These are phyloP conservation scores for Crataegus laevigata DNA, from an alignment of 306 rosid species.

Conservation along the genomic window DNA sequence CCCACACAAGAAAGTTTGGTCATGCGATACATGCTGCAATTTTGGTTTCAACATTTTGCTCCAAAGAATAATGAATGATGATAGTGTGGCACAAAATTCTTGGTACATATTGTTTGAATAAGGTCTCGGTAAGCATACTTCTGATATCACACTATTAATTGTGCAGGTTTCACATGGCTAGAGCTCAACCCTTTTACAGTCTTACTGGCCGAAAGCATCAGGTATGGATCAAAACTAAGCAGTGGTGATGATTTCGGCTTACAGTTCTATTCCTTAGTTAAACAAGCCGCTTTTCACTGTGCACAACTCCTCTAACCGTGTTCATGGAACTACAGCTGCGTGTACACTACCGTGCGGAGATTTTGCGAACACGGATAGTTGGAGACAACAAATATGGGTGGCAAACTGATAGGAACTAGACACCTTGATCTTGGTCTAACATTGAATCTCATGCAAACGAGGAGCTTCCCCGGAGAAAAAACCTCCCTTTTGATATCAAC, in stretches of 20 bases:
- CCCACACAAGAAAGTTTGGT: background rate
- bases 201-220: conserved; percentile 96
- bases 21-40: background rate
- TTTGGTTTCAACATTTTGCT: background rate
- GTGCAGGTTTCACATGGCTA: conserved; percentile 86
- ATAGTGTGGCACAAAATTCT: background rate
- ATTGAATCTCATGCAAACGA: conserved; percentile 24
- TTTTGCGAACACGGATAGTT: conserved; percentile 82
- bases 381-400: conserved; percentile 96
- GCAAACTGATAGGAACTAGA: conserved; percentile 72
- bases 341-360: conserved; percentile 92
- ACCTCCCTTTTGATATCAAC: conserved; percentile 67
- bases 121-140: background rate
- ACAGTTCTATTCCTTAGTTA: background rate
- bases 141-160: conserved; percentile 10
- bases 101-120: background rate
- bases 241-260: background rate
- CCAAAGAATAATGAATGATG: background rate
- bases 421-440: conserved; percentile 29
- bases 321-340: conserved; percentile 53
- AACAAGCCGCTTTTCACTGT: conserved; percentile 1
- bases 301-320: background rate
- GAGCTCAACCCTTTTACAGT: conserved; percentile 80
- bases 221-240: conserved; percentile 33
- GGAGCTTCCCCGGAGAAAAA: conserved; percentile 33